Conservation (phyloP, 768 basidiomycete genomes). For the Pisolithus marmoratus region DNA sequence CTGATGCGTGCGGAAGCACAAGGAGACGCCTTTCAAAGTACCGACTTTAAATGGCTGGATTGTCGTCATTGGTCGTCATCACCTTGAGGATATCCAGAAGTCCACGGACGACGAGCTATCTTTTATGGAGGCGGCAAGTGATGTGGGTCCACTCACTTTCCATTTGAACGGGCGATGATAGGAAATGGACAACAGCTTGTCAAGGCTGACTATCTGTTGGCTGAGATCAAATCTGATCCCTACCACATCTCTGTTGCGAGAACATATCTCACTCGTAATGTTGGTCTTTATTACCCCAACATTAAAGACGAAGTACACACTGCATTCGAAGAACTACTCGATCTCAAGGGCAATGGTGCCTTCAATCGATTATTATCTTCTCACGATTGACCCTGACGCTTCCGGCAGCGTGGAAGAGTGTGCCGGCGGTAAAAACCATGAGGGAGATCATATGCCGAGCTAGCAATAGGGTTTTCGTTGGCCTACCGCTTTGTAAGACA, state of each 20-base stretch:
- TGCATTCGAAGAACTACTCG: conserved; percentile 36
- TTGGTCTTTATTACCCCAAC: conserved; percentile 32
- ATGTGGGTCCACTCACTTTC: conserved; percentile 22
- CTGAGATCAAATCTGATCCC: conserved; percentile 6
- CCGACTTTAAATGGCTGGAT: conserved; percentile 30
- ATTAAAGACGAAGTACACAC: conserved; percentile 34
- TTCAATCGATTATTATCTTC: background rate
- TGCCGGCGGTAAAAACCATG: conserved; percentile 21
- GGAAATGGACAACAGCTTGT: background rate
- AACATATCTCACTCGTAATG: conserved; percentile 30
- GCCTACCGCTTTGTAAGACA: conserved; percentile 39
- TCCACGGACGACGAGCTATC: conserved; percentile 36
- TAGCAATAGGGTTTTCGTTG: conserved; percentile 46
- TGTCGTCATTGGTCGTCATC: conserved; percentile 28
- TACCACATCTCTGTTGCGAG: conserved; percentile 29
- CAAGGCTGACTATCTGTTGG: background rate
- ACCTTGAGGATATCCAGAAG: conserved; percentile 36
- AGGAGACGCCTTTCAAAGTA: conserved; percentile 25
- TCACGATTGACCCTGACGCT: background rate
- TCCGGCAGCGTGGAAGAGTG: conserved; percentile 35
- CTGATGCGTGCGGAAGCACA: conserved; percentile 7
- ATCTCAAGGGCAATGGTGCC: conserved; percentile 13
- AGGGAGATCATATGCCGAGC: conserved; percentile 34
- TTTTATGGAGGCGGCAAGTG: conserved; percentile 20
- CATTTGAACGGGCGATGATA: background rate